Evolutionary conservation across 192 early-diverging fungal species (phyloP), one percentile per base, ranked within the genome.

Genomic region (Coemansia sp.): DNA sequence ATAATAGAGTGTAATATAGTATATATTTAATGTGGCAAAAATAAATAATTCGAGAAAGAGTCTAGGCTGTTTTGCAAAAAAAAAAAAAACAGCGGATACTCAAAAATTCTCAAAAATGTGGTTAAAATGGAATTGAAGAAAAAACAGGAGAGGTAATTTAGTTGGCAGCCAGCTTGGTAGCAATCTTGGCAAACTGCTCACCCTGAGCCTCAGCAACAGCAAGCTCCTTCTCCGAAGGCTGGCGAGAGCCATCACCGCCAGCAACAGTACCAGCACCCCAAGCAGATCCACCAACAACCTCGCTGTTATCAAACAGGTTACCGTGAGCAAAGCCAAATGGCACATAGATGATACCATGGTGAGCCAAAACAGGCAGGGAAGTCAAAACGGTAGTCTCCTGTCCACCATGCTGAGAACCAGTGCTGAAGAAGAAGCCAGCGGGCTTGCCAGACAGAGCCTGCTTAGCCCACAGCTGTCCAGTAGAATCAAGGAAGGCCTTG

Each of bases 281-380:
- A 8, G 83, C 64, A 39, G 71, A 67, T 2, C 85, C 87, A 37
- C 89, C 89, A 39, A 82, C 50, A 17, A 87, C 71, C 67, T 87
- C 87, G 43, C 46, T 71, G 59, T 68, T 80, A 62, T 81, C 78
- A 40, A 67, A 72, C 24, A 87, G 43, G 38, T 82, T 20, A 1
- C 67, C 17, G 55, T 81, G 32, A 5, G 54, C 27, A 50, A 71
- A 83, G 15, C 87, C 87, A 40, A 90, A 53, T 3, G 91, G 91
- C 33, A 90, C 85, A 54, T 77, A 93, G 42, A 81, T 72, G 35
- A 93, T 81, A 23, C 89, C 91, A 59, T 89, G 89, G 72, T 91
- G 88, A 6, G 78, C 81, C 29, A 89, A 74, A 62, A 81, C 78
- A 1, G 87, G 76, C 19, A 91, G 48, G 33, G 88, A 67, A 23